Base-by-base conservation (phyloP, 1,284 basidiomycete genomes). In the Cryptococcus hybrid region DNA sequence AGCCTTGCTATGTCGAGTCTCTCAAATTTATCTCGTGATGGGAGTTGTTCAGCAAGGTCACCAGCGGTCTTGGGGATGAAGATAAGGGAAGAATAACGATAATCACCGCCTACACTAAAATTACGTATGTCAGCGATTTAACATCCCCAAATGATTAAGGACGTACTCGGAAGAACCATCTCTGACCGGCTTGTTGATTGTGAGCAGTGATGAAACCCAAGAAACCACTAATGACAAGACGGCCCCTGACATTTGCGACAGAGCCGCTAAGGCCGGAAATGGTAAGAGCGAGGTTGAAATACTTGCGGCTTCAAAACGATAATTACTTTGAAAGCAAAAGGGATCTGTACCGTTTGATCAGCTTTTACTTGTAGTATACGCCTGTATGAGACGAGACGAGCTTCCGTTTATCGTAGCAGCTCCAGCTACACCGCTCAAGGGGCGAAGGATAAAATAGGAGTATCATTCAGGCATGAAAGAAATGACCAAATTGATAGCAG, bases 161-260 rank as follows among this genome's bases (percentile, higher is more conserved):
- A 6, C 12, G 51, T 37, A 78, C 15, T 52, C 70, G 34, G 70
- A 80, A 70, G 71, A 80, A 71, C 79, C 80, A 73, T 36, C 69
- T 52, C 75, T 75, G 70, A 45, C 67, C 44, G 52, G 71, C 54
- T 62, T 76, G 62, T 60, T 77, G 68, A 47, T 76, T 64, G 34
- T 65, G 54, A 63, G 69, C 58, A 59, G 74, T 58, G 67, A 79
- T 69, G 67, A 76, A 68, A 47, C 67, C 67, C 63, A 78, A 67
- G 44, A 75, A 57, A 1, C 72, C 76, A 4, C 68, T 73, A 56
- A 76, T 52, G 58, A 76, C 54, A 35, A 68, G 60, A 40, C 24
- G 24, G 24, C 68, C 74, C 1, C 64, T 63, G n/a, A 74, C 69
- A 59, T 77, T 76, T 30, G 71, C 66, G 42, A 74, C 43, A 13